Percentiles rank a stretch among this genome's conserved stretches.
Evolutionary conservation across 2,329 filamentous ascomycete species (phyloP).

Genomic region (Teratosphaeria gauchensis): DNA sequence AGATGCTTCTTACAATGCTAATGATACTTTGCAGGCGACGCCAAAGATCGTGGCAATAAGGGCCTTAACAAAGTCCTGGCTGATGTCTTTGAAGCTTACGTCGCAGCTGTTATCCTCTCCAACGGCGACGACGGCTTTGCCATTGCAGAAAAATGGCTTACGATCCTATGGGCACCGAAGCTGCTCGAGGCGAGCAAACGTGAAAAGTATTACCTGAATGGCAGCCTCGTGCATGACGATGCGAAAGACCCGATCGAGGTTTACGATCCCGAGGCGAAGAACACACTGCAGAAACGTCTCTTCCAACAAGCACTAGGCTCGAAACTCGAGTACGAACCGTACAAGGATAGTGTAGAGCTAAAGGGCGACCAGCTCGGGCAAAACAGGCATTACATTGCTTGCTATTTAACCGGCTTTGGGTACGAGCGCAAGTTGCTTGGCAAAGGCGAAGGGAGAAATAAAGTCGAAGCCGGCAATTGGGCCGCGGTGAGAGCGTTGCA

Average conservation of each 20-base stretch:
- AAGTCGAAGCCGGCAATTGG: slow-evolving; percentile 58
- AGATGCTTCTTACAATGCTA: not conserved
- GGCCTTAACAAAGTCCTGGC: slow-evolving; percentile 63
- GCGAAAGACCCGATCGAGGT: slow-evolving; percentile 18
- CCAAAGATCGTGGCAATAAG: slow-evolving; percentile 34
- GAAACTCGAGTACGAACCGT: slow-evolving; percentile 39
- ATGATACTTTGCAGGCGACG: slow-evolving; percentile 1
- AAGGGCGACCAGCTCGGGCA: slow-evolving; percentile 43
- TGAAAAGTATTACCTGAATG: slow-evolving; percentile 1
- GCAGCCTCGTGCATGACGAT: slow-evolving; percentile 8
- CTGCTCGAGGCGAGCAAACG: slow-evolving; percentile 37
- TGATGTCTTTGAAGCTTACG: slow-evolving; percentile 85
- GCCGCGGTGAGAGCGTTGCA: slow-evolving; percentile 54
- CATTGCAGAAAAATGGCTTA: slow-evolving; percentile 61
- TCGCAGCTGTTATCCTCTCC: slow-evolving; percentile 66
- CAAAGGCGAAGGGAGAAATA: slow-evolving; percentile 53
- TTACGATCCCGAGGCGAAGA: slow-evolving; percentile 31
- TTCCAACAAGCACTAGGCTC: slow-evolving; percentile 18
- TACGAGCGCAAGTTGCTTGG: slow-evolving; percentile 54
- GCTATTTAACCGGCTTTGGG: slow-evolving; percentile 60
- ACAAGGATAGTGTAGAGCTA: slow-evolving; percentile 45
- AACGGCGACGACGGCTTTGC: slow-evolving; percentile 53
- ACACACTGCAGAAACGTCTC: slow-evolving; percentile 29
- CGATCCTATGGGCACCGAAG: slow-evolving; percentile 60
- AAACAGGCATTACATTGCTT: slow-evolving; percentile 48